Base-by-base conservation (phyloP, 2,329 filamentous ascomycete species). In the Fusarium zealandicum region DNA sequence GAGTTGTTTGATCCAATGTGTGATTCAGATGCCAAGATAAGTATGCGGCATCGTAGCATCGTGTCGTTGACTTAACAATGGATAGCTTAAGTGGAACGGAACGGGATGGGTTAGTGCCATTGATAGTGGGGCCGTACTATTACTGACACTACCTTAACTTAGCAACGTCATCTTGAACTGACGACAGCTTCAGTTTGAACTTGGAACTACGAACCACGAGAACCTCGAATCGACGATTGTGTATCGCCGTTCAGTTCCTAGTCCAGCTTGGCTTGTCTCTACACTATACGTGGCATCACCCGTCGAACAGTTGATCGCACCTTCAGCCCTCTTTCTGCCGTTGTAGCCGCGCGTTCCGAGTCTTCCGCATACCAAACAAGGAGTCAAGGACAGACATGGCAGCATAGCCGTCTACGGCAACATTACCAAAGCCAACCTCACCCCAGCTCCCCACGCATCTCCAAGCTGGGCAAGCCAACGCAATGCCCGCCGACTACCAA, bases 401-500 rank as follows among this genome's bases (percentile, higher is more conserved):
- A 40, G 39, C 45, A 48, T 63, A 60, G 52, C 32, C 33, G 17
- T 32, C 35, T 14, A 39, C 17, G 14, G 17, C 38, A 43, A 32
- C 28, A 20, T 12, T 36, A 40, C 37, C 40, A 30, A 48, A 37
- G 13, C 18, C 27, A 20, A 25, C 35, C 37, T 18, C 14, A 14
- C 39, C 27, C 40, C 11, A 33, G 18, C 51, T 49, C 16, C 9
- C 30, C 9, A 10, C 22, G 9, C 16, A 11, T 7, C n/a, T n/a
- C n/a, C n/a, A n/a, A n/a, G n/a, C n/a, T n/a, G n/a, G n/a, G n/a
- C n/a, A 25, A 28, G 14, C n/a, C 10, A 39, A 22, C 51, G 72
- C 51, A 28, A 84, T 84, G 81, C 78, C 80, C 28, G 76, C 77
- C 65, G 78, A 83, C 72, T 80, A 81, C 70, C 69, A 72, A 38